Evolutionary conservation across 2,329 filamentous ascomycete genomes (phyloP).

Genomic region (Raffaelea arxii): DNA sequence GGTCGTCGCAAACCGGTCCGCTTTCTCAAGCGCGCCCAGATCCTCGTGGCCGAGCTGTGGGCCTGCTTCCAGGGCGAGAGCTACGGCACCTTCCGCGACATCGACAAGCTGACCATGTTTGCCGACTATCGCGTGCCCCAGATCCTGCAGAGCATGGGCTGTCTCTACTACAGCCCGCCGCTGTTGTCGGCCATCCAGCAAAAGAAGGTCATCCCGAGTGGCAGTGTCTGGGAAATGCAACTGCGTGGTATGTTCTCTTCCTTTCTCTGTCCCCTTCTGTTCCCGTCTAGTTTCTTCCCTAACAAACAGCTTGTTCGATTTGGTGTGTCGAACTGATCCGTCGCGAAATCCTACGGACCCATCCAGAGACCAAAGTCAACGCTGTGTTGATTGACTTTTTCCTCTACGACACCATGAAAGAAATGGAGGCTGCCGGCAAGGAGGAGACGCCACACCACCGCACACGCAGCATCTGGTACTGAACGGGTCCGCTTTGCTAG

Average conservation of each 20-base stretch:
- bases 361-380: slow-evolving; percentile 67
- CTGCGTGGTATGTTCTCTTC: slow-evolving; percentile 52
- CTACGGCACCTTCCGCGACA: slow-evolving; percentile 77
- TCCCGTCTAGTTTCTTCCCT: too few relatives aligned
- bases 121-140: slow-evolving; percentile 96
- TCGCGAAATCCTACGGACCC: slow-evolving; percentile 63
- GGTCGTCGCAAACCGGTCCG: slow-evolving; percentile 60
- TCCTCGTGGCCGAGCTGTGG: slow-evolving; percentile 93
- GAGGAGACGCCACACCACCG: slow-evolving; percentile 72
- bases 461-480: slow-evolving; percentile 94
- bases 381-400: slow-evolving; percentile 96
- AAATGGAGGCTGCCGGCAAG: slow-evolving; percentile 54
- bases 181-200: slow-evolving; percentile 61
- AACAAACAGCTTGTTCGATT: slow-evolving; percentile 67
- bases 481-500: too few relatives aligned
- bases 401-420: slow-evolving; percentile 89
- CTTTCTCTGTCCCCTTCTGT: too few relatives aligned
- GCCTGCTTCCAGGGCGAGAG: slow-evolving; percentile 79
- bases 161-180: slow-evolving; percentile 73
- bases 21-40: slow-evolving; percentile 89
- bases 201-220: slow-evolving; percentile 56
- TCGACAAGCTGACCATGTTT: slow-evolving; percentile 96
- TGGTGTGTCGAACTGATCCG: slow-evolving; percentile 90
- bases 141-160: slow-evolving; percentile 75
- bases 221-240: slow-evolving; percentile 74